These are phyloP conservation scores for Jamesozyma gamospora DNA, from an alignment of 805 yeast genomes.

Conservation along the genomic window DNA sequence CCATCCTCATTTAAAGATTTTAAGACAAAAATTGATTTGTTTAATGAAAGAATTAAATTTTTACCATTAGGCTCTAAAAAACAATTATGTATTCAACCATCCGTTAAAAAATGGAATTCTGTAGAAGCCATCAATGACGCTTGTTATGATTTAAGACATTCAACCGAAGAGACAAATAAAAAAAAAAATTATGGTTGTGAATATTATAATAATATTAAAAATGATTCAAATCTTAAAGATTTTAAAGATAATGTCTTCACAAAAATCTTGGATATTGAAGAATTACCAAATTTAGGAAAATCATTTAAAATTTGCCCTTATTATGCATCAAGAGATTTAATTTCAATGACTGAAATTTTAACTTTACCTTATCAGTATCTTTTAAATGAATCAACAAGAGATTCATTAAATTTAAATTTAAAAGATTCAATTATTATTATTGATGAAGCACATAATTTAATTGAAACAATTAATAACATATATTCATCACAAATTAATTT, in stretches of 20 bases:
- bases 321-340: slow-evolving; percentile 56
- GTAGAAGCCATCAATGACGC: slow-evolving; percentile 62
- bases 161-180: too few species aligned
- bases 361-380: slow-evolving; percentile 81
- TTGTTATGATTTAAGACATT: slow-evolving; percentile 58
- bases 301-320: slow-evolving; percentile 64
- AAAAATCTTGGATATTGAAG: slow-evolving; percentile 69
- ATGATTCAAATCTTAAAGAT: slow-evolving; percentile 30
- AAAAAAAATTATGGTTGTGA: slow-evolving; percentile 19
- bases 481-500: slow-evolving; percentile 51
- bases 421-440: slow-evolving; percentile 61
- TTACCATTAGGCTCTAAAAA: slow-evolving; percentile 74
- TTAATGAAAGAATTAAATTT: slow-evolving; percentile 48
- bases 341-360: slow-evolving; percentile 56
- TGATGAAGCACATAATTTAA: slow-evolving; percentile 86
- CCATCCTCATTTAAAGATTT: slow-evolving; percentile 45
- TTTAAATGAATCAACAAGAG: slow-evolving; percentile 50
- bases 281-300: slow-evolving; percentile 51
- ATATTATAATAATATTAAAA: slow-evolving; percentile 28
- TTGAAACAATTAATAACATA: slow-evolving; percentile 65
- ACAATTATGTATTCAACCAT: slow-evolving; percentile 70
- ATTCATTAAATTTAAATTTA: slow-evolving; percentile 47
- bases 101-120: slow-evolving; percentile 41
- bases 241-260: slow-evolving; percentile 50
- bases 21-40: slow-evolving; percentile 1